Conservation (phyloP, 2,329 filamentous ascomycete genomes). For the Claviceps citrina region DNA sequence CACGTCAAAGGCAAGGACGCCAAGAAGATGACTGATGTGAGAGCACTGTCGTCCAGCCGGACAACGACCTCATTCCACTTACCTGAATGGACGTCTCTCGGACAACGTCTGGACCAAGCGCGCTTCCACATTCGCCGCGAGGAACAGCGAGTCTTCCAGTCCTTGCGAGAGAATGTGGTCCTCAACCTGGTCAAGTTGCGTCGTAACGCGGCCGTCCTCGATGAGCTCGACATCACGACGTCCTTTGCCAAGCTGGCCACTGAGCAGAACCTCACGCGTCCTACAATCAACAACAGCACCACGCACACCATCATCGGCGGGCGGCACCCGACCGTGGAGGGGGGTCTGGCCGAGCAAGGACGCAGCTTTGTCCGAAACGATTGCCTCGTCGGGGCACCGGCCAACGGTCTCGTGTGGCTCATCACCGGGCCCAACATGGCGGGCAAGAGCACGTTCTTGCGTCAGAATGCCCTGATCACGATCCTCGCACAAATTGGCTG, state of each 20-base stretch:
- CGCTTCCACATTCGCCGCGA: conserved; percentile 67
- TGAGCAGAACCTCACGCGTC: conserved; percentile 60
- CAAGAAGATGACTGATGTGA: conserved; percentile 18
- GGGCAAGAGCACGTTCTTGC: conserved; percentile 88
- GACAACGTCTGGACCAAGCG: conserved; percentile 61
- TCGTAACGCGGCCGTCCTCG: conserved; percentile 77
- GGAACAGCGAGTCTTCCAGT: conserved; percentile 65
- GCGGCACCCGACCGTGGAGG: conserved; percentile 82
- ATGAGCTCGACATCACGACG: conserved; percentile 81
- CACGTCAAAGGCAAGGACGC: conserved; percentile 75
- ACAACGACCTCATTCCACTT: conserved; percentile 74
- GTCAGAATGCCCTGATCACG: conserved; percentile 88
- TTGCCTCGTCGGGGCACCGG: conserved; percentile 59
- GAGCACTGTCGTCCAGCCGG: conserved; percentile 58
- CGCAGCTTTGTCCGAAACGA: conserved; percentile 75
- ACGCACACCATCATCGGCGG: conserved; percentile 69
- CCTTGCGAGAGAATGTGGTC: conserved; percentile 62
- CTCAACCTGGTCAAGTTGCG: conserved; percentile 71
- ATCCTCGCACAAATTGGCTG: conserved; percentile 86
- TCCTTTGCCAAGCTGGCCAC: conserved; percentile 68
- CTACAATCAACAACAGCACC: conserved; percentile 49
- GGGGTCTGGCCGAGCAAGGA: conserved; percentile 63
- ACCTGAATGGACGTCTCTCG: conserved; percentile 69
- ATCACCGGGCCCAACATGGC: conserved; percentile 93
- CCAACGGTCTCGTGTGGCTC: conserved; percentile 47